Conservation (phyloP, 352 stramenopile genomes). For the Phytophthora idaei region DNA sequence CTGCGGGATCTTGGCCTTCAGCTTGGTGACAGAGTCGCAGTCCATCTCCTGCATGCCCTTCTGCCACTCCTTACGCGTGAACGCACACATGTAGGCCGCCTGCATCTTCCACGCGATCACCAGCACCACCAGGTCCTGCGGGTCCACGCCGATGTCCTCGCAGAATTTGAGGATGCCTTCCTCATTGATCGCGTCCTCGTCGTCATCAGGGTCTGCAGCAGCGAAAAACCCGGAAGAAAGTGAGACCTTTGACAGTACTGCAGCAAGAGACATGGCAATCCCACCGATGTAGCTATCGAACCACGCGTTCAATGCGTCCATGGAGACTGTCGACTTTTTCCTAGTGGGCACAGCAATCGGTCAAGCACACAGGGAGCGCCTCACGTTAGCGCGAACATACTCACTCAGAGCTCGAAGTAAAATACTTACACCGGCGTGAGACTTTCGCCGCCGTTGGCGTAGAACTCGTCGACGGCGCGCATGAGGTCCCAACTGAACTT, state of each 20-base stretch:
- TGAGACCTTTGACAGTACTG: background rate
- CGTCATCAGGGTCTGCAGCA: slow-evolving; percentile 44
- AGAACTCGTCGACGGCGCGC: slow-evolving; percentile 82
- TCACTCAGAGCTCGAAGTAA: background rate
- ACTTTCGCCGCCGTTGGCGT: slow-evolving; percentile 60
- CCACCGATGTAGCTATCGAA: slow-evolving; percentile 73
- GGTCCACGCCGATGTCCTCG: slow-evolving; percentile 78
- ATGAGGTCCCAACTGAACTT: slow-evolving; percentile 84
- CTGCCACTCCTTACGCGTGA: slow-evolving; percentile 85
- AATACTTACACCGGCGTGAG: slow-evolving; percentile 25
- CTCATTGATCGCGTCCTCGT: slow-evolving; percentile 72
- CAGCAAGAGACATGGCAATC: background rate
- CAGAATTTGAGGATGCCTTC: slow-evolving; percentile 85
- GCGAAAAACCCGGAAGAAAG: slow-evolving; percentile 1
- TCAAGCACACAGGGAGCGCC: too few species aligned
- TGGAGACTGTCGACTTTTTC: slow-evolving; percentile 43
- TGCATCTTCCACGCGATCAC: slow-evolving; percentile 91
- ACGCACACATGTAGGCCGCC: slow-evolving; percentile 83
- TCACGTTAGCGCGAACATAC: background rate
- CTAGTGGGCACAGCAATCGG: background rate
- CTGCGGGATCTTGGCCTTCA: slow-evolving; percentile 63
- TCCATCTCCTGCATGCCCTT: slow-evolving; percentile 80
- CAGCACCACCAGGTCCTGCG: slow-evolving; percentile 78
- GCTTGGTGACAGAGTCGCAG: slow-evolving; percentile 67
- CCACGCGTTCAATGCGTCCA: slow-evolving; percentile 58